Evolutionary conservation across 306 rosid species (phyloP).

Genomic region (Cercis canadensis): DNA sequence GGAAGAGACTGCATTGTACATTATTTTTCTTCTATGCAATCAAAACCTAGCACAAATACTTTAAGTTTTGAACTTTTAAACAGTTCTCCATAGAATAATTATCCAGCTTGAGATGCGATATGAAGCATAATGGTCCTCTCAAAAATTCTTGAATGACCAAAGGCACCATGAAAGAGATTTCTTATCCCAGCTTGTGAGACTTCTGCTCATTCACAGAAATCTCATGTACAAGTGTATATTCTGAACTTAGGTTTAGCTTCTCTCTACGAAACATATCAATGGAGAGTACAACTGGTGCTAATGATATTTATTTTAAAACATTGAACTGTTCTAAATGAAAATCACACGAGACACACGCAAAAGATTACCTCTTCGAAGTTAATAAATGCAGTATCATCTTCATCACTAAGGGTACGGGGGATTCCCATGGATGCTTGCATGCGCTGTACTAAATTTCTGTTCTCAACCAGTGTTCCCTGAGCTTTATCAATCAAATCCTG

Average conservation of each 20-base stretch:
- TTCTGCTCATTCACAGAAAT: not conserved
- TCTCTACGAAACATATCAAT: not conserved
- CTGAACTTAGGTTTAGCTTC: not conserved
- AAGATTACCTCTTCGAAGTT: constrained; percentile 78
- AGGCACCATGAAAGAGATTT: constrained; percentile 8
- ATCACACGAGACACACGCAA: not conserved
- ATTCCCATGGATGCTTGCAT: constrained; percentile 75
- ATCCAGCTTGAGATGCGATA: constrained; percentile 6
- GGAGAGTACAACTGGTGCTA: not conserved
- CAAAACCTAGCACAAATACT: constrained; percentile 12
- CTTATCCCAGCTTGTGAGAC: not conserved
- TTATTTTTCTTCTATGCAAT: not conserved
- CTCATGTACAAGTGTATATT: not conserved
- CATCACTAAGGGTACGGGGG: constrained; percentile 34
- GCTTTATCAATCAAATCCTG: constrained; percentile 94
- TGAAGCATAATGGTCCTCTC: constrained; percentile 11
- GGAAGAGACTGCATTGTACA: constrained; percentile 13
- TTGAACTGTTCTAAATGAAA: not conserved
- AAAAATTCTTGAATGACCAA: constrained; percentile 10
- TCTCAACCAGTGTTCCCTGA: constrained; percentile 73
- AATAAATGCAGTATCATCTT: constrained; percentile 71
- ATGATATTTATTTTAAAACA: not conserved
- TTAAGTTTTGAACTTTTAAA: constrained; percentile 14
- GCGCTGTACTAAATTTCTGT: constrained; percentile 66
- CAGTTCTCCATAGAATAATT: not conserved